phyloP scores from a whole-genome alignment of 2,329 filamentous ascomycete genomes.

The Huntiella decipiens region DNA sequence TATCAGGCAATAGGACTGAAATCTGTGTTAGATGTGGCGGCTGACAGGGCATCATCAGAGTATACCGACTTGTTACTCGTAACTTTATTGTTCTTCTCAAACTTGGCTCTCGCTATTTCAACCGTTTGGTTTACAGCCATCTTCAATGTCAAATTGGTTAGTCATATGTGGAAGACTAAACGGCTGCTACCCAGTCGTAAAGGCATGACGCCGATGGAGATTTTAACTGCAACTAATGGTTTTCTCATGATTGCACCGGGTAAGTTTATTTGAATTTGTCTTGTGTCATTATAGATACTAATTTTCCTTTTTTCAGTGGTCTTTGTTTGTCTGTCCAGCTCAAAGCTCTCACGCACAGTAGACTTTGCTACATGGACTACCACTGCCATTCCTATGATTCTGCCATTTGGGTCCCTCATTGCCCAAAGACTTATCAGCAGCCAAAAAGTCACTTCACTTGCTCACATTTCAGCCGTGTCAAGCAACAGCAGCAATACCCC shows the following conservation, averaged over 20 bases:
- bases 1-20: background rate
- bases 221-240: slow-evolving; percentile 36
- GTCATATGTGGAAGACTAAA: slow-evolving; percentile 28
- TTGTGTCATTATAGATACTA: background rate
- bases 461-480: slow-evolving; percentile 14
- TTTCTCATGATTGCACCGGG: slow-evolving; percentile 37
- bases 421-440: background rate
- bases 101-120: slow-evolving; percentile 19
- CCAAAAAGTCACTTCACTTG: background rate
- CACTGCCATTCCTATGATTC: background rate
- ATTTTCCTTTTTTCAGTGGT: background rate
- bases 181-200: slow-evolving; percentile 25
- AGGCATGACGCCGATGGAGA: slow-evolving; percentile 31
- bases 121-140: slow-evolving; percentile 33
- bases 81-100: background rate
- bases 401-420: background rate
- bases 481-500: no score
- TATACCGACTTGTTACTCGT: background rate
- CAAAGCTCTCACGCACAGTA: background rate
- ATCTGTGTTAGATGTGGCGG: background rate
- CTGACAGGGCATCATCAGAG: no score
- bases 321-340: background rate
- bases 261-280: slow-evolving; percentile 15
- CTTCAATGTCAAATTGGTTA: slow-evolving; percentile 32
- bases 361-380: background rate